These are phyloP conservation scores for Colletotrichum camelliae DNA, from an alignment of 2,329 filamentous ascomycete genomes.

Conservation along the genomic window DNA sequence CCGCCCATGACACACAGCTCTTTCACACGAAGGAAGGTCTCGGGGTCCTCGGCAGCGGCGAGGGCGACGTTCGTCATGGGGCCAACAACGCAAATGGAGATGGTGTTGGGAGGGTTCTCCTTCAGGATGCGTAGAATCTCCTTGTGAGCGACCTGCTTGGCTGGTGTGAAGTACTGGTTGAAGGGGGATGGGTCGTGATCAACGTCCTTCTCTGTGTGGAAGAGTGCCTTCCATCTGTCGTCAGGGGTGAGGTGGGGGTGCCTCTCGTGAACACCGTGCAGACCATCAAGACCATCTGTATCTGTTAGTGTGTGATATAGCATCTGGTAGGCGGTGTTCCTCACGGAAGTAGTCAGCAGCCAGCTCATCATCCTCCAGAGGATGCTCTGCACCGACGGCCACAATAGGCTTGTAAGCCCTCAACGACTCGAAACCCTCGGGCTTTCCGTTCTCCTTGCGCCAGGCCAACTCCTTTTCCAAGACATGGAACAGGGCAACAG, in stretches of 20 bases:
- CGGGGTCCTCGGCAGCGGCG: conserved; percentile 86
- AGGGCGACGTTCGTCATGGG: conserved; percentile 93
- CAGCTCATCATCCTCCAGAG: conserved; percentile 82
- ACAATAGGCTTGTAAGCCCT: conserved; percentile 79
- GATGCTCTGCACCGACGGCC: conserved; percentile 84
- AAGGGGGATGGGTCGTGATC: conserved; percentile 40
- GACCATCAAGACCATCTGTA: conserved; percentile 75
- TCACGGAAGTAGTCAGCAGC: conserved; percentile 87
- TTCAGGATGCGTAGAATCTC: conserved; percentile 88
- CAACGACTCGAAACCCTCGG: conserved; percentile 76
- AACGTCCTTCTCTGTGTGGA: conserved; percentile 46
- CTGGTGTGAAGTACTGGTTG: conserved; percentile 75
- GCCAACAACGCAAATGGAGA: conserved; percentile 90
- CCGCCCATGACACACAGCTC: conserved; percentile 97
- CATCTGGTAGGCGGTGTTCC: conserved; percentile 32
- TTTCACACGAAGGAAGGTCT: conserved; percentile 86
- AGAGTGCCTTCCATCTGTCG: conserved; percentile 77
- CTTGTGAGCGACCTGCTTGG: conserved; percentile 74
- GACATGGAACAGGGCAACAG: conserved; percentile 88
- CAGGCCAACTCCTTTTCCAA: conserved; percentile 88
- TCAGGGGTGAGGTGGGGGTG: conserved; percentile 76
- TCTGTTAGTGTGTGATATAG: neutral
- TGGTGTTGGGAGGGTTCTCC: conserved; percentile 81
- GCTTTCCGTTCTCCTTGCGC: conserved; percentile 72
- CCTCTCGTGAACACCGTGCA: conserved; percentile 77